Evolutionary conservation across 192 early-diverging fungal species (phyloP).

Genomic region (Gonapodya prolifera): DNA sequence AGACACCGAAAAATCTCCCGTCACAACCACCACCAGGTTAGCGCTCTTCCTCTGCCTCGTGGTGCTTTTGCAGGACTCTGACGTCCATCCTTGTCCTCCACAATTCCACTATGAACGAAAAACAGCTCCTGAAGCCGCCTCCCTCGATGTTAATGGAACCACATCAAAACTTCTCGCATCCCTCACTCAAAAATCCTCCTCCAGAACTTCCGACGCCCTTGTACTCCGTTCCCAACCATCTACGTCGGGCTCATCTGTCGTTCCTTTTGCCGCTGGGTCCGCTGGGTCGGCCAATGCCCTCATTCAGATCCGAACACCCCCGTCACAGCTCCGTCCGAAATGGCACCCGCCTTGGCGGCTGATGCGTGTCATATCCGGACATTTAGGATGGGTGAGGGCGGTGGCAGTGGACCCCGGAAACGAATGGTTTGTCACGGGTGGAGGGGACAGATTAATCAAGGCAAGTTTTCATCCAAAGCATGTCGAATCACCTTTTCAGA

Average conservation of each 20-base stretch:
- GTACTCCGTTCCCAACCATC: too few species aligned
- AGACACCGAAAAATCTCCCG: conserved; percentile 28
- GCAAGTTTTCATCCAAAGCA: conserved; percentile 23
- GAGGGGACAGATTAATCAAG: conserved; percentile 94
- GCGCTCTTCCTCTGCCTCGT: too few species aligned
- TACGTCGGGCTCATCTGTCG: too few species aligned
- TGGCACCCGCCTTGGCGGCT: conserved; percentile 99
- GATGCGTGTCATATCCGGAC: conserved; percentile 90
- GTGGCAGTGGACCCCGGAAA: conserved; percentile 90
- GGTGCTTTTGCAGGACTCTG: too few species aligned
- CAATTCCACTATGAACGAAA: too few species aligned
- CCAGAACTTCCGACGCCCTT: too few species aligned
- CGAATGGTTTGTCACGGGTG: conserved; percentile 98
- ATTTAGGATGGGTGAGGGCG: conserved; percentile 91
- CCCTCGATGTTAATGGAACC: conserved; percentile 15
- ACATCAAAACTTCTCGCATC: conserved; percentile 17
- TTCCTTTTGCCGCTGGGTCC: too few species aligned
- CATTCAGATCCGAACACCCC: too few species aligned
- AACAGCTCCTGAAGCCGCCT: conserved; percentile 13
- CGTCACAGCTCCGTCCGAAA: conserved; percentile 57
- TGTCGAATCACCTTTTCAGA: neutral
- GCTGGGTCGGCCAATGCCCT: conserved; percentile 15
- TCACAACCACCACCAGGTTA: conserved; percentile 14
- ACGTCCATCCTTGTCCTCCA: too few species aligned
- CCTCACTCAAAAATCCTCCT: too few species aligned